These are phyloP conservation scores for Alternaria atra DNA, from an alignment of 2,329 filamentous ascomycete species.

Conservation along the genomic window DNA sequence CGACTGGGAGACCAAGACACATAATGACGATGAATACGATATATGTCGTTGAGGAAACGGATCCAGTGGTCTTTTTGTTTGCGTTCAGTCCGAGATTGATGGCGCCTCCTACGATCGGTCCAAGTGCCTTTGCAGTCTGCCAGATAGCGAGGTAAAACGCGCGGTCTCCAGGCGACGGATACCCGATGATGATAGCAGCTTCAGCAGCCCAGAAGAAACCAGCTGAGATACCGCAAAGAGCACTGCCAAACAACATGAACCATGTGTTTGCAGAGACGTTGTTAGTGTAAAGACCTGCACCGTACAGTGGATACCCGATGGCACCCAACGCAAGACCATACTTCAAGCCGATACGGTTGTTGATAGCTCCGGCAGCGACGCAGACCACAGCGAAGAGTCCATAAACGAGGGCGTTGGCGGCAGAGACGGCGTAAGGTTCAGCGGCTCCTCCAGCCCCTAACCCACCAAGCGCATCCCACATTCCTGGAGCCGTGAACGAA, in stretches of 20 bases:
- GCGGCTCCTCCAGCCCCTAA: slow-evolving; percentile 46
- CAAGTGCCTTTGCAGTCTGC: slow-evolving; percentile 48
- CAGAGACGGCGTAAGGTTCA: slow-evolving; percentile 45
- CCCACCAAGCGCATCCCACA: slow-evolving; percentile 48
- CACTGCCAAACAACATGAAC: slow-evolving; percentile 53
- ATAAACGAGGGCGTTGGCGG: slow-evolving; percentile 47
- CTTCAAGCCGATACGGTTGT: slow-evolving; percentile 48
- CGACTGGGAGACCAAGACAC: slow-evolving; percentile 56
- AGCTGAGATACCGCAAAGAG: slow-evolving; percentile 51
- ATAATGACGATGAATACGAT: slow-evolving; percentile 60
- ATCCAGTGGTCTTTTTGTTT: slow-evolving; percentile 48
- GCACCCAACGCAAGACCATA: slow-evolving; percentile 55
- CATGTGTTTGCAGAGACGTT: slow-evolving; percentile 51
- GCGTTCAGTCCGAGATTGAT: slow-evolving; percentile 61
- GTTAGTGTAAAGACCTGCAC: slow-evolving; percentile 54
- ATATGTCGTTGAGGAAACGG: slow-evolving; percentile 54
- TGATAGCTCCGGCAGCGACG: slow-evolving; percentile 48
- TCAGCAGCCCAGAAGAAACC: slow-evolving; percentile 57
- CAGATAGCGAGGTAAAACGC: slow-evolving; percentile 50
- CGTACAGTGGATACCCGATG: slow-evolving; percentile 54
- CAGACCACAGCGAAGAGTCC: slow-evolving; percentile 46
- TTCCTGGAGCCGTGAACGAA: slow-evolving; percentile 46
- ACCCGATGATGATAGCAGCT: slow-evolving; percentile 54
- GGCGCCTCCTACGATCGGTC: slow-evolving; percentile 59
- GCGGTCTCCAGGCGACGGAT: slow-evolving; percentile 49